A percentile compares a stretch with the other conserved stretches of the same genome.
These are phyloP conservation scores for Drechslerella dactyloides DNA, from an alignment of 2,329 filamentous ascomycete species.

Conservation along the genomic window DNA sequence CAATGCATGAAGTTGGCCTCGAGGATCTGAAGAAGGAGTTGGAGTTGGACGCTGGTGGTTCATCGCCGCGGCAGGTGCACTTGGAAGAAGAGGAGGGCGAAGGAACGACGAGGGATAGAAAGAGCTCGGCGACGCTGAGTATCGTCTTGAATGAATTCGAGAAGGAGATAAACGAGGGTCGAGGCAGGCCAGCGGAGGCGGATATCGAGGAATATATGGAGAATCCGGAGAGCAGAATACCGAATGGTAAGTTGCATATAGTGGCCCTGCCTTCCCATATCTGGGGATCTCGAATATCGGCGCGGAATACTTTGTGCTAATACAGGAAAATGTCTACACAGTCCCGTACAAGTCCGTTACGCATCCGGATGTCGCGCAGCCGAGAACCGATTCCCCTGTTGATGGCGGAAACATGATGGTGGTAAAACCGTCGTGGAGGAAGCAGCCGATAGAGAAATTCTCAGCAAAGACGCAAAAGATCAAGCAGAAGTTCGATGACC, in stretches of 20 bases:
- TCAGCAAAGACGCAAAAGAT: constrained; percentile 43
- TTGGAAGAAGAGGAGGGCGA: constrained; percentile 28
- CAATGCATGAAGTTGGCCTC: constrained; percentile 34
- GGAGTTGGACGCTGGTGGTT: background rate
- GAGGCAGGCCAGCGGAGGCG: constrained; percentile 14
- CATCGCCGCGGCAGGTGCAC: constrained; percentile 20
- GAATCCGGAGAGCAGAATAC: constrained; percentile 42
- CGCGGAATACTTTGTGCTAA: constrained; percentile 10
- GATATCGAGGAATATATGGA: constrained; percentile 45
- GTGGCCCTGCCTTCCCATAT: background rate
- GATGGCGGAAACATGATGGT: constrained; percentile 20
- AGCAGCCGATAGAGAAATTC: constrained; percentile 44
- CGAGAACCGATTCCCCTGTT: constrained; percentile 21
- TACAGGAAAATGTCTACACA: constrained; percentile 6
- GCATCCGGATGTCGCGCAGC: constrained; percentile 45
- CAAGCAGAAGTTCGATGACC: constrained; percentile 42
- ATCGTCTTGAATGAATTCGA: constrained; percentile 47
- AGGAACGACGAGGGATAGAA: constrained; percentile 30
- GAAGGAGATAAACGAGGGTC: constrained; percentile 32
- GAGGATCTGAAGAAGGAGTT: constrained; percentile 38
- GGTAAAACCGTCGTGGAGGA: constrained; percentile 41
- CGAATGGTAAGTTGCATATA: constrained; percentile 30
- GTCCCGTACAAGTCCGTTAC: constrained; percentile 50
- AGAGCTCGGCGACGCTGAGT: constrained; percentile 48
- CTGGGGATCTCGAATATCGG: background rate